These are phyloP conservation scores for Trichoderma atrobrunneum DNA, from an alignment of 2,329 filamentous ascomycete species.

Conservation along the genomic window DNA sequence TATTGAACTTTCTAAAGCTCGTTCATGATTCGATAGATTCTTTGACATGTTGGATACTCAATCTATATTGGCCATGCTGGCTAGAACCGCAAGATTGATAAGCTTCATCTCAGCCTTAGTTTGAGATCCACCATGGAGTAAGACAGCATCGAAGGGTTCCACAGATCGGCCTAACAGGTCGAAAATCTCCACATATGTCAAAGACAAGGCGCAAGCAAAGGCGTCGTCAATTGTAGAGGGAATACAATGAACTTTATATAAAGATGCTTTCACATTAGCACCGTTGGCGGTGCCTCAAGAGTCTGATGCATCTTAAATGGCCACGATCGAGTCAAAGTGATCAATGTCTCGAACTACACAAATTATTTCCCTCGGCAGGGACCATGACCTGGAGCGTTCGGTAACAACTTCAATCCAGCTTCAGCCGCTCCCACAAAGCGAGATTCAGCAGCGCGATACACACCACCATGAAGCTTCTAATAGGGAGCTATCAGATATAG, in stretches of 20 bases:
- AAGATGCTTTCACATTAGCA: background rate
- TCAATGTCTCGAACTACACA: background rate
- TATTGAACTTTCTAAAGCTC: rapidly evolving
- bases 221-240: background rate
- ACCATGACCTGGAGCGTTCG: background rate
- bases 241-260: background rate
- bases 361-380: background rate
- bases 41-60: background rate
- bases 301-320: background rate
- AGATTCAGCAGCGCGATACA: background rate
- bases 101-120: background rate
- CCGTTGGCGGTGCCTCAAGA: rapidly evolving
- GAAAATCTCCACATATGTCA: background rate
- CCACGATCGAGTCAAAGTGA: background rate
- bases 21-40: background rate
- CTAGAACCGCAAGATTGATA: background rate
- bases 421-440: background rate
- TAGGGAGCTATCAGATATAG: background rate
- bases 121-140: background rate
- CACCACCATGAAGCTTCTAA: background rate
- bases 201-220: background rate
- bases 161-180: background rate
- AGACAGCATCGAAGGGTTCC: background rate
- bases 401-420: background rate
- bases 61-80: background rate